Evolutionary conservation across 306 rosid species (phyloP).

Genomic region (Corylus americana): DNA sequence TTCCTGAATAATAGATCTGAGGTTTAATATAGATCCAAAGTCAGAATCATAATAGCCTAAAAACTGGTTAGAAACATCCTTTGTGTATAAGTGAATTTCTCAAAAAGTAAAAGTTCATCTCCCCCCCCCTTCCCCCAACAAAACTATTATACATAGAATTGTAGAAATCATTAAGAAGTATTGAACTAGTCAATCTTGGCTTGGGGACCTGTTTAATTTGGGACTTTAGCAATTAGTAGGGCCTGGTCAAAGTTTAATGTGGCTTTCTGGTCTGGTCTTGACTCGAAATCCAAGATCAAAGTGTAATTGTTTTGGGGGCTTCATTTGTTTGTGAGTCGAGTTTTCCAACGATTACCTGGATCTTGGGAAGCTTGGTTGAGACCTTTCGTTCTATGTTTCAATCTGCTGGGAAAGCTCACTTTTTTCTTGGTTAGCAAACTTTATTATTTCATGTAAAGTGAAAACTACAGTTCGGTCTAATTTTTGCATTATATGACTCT

Average conservation of each 20-base stretch:
- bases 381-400: slow-evolving; percentile 1
- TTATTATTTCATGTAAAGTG: slow-evolving; percentile 17
- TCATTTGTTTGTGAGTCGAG: neutral
- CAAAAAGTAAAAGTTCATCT: neutral
- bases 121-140: too few relatives aligned
- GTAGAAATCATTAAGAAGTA: too few relatives aligned
- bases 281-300: neutral
- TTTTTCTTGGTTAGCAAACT: slow-evolving; percentile 7
- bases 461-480: slow-evolving; percentile 13
- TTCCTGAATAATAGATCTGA: neutral
- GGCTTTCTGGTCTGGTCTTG: neutral
- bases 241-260: slow-evolving; percentile 3
- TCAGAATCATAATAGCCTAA: neutral
- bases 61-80: neutral
- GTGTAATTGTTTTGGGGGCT: neutral
- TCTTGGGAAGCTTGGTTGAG: neutral
- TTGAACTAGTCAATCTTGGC: neutral
- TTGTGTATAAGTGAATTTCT: neutral
- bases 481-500: slow-evolving; percentile 17
- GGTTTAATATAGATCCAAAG: too few relatives aligned
- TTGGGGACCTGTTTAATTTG: neutral
- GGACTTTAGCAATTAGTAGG: slow-evolving; percentile 17
- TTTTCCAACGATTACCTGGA: neutral
- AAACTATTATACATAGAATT: too few relatives aligned
- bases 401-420: slow-evolving; percentile 4